Conservation (phyloP, 1,284 basidiomycete species). For the Apiotrichum veenhuisii region DNA sequence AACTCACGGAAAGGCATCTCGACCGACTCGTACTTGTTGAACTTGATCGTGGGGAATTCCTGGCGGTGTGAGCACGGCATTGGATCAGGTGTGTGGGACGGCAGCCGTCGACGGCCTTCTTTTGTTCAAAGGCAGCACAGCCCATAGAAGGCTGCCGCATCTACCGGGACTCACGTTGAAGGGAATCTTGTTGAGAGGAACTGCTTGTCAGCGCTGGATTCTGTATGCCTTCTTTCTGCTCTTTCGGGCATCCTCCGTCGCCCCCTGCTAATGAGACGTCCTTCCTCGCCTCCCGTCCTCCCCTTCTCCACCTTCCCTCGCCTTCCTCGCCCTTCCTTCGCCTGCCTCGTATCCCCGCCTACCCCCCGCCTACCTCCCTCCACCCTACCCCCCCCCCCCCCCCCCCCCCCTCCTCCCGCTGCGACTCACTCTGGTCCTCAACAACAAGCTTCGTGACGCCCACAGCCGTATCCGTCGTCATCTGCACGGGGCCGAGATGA, state of each 20-base stretch:
- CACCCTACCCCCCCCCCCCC: not conserved
- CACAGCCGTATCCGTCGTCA: slow-evolving; percentile 97
- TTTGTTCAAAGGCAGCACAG: not conserved
- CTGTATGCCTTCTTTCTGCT: too few relatives aligned
- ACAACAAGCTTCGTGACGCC: slow-evolving; percentile 88
- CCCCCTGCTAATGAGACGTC: not conserved
- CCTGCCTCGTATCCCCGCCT: not conserved
- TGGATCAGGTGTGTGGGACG: not conserved
- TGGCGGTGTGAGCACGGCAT: slow-evolving; percentile 35
- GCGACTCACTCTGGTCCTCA: slow-evolving; percentile 66
- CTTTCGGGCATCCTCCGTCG: too few relatives aligned
- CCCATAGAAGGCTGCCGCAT: slow-evolving; percentile 9
- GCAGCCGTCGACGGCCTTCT: not conserved
- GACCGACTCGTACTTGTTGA: slow-evolving; percentile 77
- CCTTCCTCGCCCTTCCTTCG: not conserved
- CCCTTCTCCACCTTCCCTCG: not conserved
- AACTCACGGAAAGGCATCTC: slow-evolving; percentile 89
- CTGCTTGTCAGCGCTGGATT: slow-evolving; percentile 43
- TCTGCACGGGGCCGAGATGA: slow-evolving; percentile 80
- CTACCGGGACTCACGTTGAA: slow-evolving; percentile 57
- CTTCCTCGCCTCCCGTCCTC: not conserved
- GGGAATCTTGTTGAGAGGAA: slow-evolving; percentile 65
- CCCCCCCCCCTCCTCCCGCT: not conserved
- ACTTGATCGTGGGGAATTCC: slow-evolving; percentile 82
- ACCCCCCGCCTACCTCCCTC: too few relatives aligned